Evolutionary conservation across 257 asterid species (phyloP).

Genomic region (Orobanche coerulescens): DNA sequence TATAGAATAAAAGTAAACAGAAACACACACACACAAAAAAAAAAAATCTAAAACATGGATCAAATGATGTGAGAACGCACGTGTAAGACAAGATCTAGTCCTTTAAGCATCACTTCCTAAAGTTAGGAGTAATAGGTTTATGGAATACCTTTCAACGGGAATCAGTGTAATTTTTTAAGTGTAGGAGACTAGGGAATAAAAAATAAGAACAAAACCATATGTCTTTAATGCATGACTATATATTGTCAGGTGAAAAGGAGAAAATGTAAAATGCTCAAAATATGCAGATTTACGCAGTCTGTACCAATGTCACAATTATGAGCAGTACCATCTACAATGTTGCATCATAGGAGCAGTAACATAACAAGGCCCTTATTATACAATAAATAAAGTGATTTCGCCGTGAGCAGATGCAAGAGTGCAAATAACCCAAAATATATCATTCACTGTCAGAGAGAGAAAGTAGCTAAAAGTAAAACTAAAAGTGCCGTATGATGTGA

Average conservation of each 20-base stretch:
- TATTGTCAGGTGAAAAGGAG: background rate
- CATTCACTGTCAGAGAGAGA: background rate
- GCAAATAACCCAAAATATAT: conserved; percentile 6
- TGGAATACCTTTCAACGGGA: background rate
- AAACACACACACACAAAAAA: background rate
- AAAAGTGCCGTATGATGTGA: conserved; percentile 7
- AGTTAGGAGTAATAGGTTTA: background rate
- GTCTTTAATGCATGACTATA: conserved; percentile 1
- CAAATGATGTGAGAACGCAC: background rate
- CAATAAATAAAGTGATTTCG: background rate
- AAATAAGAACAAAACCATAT: background rate
- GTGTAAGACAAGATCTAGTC: background rate
- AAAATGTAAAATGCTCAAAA: background rate
- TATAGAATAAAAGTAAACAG: background rate
- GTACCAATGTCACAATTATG: background rate
- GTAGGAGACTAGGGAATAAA: background rate
- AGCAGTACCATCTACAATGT: background rate
- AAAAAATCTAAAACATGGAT: background rate
- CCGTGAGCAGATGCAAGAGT: conserved; percentile 1
- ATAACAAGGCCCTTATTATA: background rate
- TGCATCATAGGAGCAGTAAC: conserved; percentile 3
- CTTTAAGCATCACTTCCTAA: background rate
- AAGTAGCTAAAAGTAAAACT: background rate
- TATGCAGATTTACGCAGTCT: background rate
- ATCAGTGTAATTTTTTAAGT: background rate